A percentile compares a stretch with the other conserved stretches of the same genome.
phyloP scores from a whole-genome alignment of 2,329 filamentous ascomycete genomes.

The Exophiala phaeomuriformis region DNA sequence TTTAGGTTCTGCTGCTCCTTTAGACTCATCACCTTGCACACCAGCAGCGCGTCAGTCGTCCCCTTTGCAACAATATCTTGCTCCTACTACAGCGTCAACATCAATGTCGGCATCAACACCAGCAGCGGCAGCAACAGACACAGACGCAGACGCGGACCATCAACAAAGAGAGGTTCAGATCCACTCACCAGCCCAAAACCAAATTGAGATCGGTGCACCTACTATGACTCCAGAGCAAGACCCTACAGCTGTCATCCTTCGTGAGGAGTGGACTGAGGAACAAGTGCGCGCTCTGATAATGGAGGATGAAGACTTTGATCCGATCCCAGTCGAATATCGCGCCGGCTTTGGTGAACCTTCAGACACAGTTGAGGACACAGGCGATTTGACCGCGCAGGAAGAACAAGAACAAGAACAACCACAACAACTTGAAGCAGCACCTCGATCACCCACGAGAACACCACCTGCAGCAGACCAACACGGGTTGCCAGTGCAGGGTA shows the following conservation, averaged over 20 bases:
- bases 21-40: too few relatives aligned
- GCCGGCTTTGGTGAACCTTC: background rate
- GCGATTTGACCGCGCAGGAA: background rate
- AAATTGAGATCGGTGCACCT: background rate
- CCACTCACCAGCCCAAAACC: background rate
- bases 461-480: background rate
- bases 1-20: too few relatives aligned
- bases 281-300: background rate
- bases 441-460: background rate
- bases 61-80: too few relatives aligned
- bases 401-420: background rate
- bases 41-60: too few relatives aligned
- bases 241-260: background rate
- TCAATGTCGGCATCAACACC: too few relatives aligned
- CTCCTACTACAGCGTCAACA: too few relatives aligned
- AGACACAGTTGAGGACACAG: background rate
- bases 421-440: too few relatives aligned
- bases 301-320: conserved; percentile 3
- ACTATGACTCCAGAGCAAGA: background rate
- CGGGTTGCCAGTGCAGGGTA: background rate
- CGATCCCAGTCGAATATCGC: conserved; percentile 1
- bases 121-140: too few relatives aligned
- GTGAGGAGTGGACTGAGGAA: background rate
- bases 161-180: background rate
- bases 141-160: background rate